phyloP scores from a whole-genome alignment of 2,329 filamentous ascomycete genomes.

The Fusarium equiseti region DNA sequence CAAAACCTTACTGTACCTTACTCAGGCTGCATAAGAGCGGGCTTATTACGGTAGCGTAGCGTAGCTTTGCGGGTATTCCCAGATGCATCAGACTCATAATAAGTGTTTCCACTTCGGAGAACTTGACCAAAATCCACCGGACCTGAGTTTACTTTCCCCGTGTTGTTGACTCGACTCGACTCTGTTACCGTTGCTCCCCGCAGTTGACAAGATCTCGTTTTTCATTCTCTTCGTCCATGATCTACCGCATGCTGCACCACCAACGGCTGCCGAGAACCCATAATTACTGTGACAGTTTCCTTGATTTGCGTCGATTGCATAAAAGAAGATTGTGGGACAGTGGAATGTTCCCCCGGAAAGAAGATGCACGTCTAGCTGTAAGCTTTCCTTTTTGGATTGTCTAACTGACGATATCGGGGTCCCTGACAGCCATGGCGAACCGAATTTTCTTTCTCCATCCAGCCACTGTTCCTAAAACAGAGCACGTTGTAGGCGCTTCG shows the following conservation, averaged over 20 bases:
- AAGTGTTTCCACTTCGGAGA: slow-evolving; percentile 21
- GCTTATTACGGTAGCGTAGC: slow-evolving; percentile 11
- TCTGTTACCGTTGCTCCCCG: slow-evolving; percentile 22
- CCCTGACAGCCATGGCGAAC: slow-evolving; percentile 16
- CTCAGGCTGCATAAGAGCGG: slow-evolving; percentile 40
- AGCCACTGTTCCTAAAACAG: slow-evolving; percentile 32
- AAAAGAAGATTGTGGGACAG: slow-evolving; percentile 19
- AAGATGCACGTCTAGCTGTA: slow-evolving; percentile 23
- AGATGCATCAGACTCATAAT: slow-evolving; percentile 15
- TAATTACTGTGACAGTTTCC: slow-evolving; percentile 13
- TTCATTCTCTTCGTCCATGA: slow-evolving; percentile 25
- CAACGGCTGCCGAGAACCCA: slow-evolving; percentile 11
- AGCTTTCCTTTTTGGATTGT: slow-evolving; percentile 26
- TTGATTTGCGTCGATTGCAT: not conserved
- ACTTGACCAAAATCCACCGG: slow-evolving; percentile 6
- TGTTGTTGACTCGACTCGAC: slow-evolving; percentile 3
- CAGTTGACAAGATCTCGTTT: slow-evolving; percentile 37
- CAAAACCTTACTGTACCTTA: slow-evolving; percentile 17
- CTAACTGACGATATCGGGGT: slow-evolving; percentile 24
- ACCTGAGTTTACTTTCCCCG: slow-evolving; percentile 33
- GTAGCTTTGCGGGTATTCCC: slow-evolving; percentile 39
- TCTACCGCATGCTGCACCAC: slow-evolving; percentile 8
- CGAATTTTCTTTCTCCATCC: slow-evolving; percentile 15
- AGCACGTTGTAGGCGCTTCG: slow-evolving; percentile 31
- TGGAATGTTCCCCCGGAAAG: slow-evolving; percentile 22